Percentiles rank a stretch among this genome's conserved stretches.
Conservation (phyloP, 768 basidiomycete species). For the Psilocybe cubensis region DNA sequence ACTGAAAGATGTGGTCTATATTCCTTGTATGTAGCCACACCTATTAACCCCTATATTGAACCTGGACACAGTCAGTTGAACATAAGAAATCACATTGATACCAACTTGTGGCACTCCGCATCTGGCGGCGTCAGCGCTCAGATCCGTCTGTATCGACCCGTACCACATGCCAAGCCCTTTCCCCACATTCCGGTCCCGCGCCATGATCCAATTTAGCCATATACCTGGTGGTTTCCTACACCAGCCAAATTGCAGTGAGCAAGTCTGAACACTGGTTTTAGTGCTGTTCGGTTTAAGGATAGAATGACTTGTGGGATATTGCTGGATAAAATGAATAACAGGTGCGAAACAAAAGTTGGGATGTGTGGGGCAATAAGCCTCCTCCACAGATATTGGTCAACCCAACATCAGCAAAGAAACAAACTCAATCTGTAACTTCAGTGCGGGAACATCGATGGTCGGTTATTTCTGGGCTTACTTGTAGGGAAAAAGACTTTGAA, state of each 20-base stretch:
- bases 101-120: not conserved
- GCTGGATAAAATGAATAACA: not conserved
- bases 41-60: too few species aligned
- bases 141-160: not conserved
- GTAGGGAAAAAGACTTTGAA: not conserved
- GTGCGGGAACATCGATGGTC: conserved; percentile 8
- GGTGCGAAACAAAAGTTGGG: not conserved
- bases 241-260: too few species aligned
- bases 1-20: too few species aligned
- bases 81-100: too few species aligned
- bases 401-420: not conserved
- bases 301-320: not conserved
- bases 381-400: not conserved
- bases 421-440: not conserved
- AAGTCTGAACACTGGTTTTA: too few species aligned
- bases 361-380: conserved; percentile 11
- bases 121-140: not conserved
- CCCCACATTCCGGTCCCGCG: too few species aligned
- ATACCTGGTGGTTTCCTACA: too few species aligned
- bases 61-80: too few species aligned
- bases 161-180: too few species aligned
- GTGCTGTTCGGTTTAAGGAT: not conserved
- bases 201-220: too few species aligned
- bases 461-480: not conserved
- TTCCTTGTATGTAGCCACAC: too few species aligned